A percentile compares a stretch with the other conserved stretches of the same genome.
Evolutionary conservation across 1,139 yeast genomes (phyloP).

Genomic region (Saccharomycopsis hybrid): DNA sequence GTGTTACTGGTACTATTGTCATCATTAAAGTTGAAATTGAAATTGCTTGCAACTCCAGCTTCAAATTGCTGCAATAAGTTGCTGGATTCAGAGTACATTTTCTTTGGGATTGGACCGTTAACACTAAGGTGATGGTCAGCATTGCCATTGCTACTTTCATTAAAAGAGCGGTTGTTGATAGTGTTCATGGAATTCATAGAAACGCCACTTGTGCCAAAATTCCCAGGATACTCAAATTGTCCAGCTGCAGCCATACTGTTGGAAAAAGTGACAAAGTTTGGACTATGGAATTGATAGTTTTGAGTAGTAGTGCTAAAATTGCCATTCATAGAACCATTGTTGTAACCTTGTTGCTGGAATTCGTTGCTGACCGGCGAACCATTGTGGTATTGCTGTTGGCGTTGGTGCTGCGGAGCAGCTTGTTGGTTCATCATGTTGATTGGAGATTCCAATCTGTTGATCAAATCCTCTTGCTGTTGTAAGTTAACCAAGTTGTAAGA

Average conservation of each 20-base stretch:
- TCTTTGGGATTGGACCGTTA: constrained; percentile 11
- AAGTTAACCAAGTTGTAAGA: constrained; percentile 5
- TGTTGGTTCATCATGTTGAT: constrained; percentile 12
- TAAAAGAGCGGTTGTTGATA: background rate
- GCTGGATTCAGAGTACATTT: constrained; percentile 7
- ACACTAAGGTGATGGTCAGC: background rate
- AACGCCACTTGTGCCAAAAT: background rate
- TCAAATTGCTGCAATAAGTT: constrained; percentile 9
- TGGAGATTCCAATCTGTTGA: constrained; percentile 20
- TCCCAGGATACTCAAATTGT: background rate
- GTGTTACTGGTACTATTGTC: background rate
- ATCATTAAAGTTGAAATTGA: background rate
- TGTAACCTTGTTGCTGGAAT: too few species aligned
- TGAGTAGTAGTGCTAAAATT: background rate
- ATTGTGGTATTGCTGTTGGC: background rate
- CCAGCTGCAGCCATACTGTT: background rate
- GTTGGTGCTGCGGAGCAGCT: background rate
- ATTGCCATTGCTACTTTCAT: background rate
- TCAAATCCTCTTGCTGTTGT: constrained; percentile 19
- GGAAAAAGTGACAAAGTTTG: constrained; percentile 2
- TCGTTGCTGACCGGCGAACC: background rate
- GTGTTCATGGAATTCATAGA: background rate
- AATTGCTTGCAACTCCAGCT: background rate
- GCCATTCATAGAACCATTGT: background rate
- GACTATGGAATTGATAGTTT: background rate